Percentiles rank a stretch among this genome's conserved stretches.
phyloP scores from a whole-genome alignment of 495 filamentous ascomycete species.

The Cercophora samala region DNA sequence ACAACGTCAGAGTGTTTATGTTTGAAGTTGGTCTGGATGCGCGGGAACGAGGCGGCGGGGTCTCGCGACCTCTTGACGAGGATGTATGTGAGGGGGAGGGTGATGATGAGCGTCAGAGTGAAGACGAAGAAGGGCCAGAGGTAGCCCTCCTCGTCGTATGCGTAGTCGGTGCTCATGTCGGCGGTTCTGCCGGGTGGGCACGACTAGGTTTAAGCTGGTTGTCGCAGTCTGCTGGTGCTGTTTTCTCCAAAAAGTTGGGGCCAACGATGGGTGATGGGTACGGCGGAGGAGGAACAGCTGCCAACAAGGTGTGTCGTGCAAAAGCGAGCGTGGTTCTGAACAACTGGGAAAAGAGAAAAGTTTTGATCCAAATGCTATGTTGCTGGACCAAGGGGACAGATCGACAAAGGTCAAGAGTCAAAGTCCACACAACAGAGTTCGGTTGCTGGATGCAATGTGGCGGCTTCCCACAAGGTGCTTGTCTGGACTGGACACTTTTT shows the following conservation, averaged over 20 bases:
- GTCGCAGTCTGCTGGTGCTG: neutral
- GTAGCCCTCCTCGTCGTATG: slow-evolving; percentile 95
- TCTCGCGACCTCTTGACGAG: slow-evolving; percentile 74
- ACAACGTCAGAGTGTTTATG: slow-evolving; percentile 81
- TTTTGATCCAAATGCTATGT: neutral
- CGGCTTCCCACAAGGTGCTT: slow-evolving; percentile 22
- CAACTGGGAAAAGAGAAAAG: neutral
- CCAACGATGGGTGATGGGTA: too few relatives aligned
- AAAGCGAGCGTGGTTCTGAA: neutral
- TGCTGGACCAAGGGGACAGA: slow-evolving; percentile 3
- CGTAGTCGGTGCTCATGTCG: slow-evolving; percentile 94
- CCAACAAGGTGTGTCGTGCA: neutral
- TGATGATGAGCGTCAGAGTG: slow-evolving; percentile 82
- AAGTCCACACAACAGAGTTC: slow-evolving; percentile 6
- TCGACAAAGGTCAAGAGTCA: slow-evolving; percentile 7
- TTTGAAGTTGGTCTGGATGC: slow-evolving; percentile 65
- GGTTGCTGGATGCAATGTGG: slow-evolving; percentile 30
- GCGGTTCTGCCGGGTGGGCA: slow-evolving; percentile 20
- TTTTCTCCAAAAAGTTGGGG: neutral
- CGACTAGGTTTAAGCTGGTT: neutral
- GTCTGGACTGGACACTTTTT: slow-evolving; percentile 14
- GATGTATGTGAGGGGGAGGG: slow-evolving; percentile 85
- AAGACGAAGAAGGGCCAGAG: slow-evolving; percentile 99
- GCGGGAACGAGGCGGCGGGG: slow-evolving; percentile 50
- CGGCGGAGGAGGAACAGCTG: too few relatives aligned